Percentiles rank a stretch among this genome's conserved stretches.
phyloP scores from a whole-genome alignment of 441 rosid species.

The Eruca vesicaria region DNA sequence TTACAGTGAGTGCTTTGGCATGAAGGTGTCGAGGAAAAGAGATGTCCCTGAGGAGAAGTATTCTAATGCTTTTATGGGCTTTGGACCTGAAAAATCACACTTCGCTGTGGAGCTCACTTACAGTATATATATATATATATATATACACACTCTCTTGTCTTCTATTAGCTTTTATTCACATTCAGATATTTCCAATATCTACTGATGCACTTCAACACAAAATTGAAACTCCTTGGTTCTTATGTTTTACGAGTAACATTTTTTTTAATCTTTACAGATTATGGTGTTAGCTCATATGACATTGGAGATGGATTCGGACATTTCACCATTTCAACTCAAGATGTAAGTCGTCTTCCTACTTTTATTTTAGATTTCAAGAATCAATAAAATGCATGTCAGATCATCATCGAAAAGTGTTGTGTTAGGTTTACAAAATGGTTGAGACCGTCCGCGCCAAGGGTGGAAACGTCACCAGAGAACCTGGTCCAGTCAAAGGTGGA shows the following conservation, averaged over 20 bases:
- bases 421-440: slow-evolving; percentile 87
- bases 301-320: slow-evolving; percentile 97
- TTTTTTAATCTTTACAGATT: slow-evolving; percentile 49
- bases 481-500: slow-evolving; percentile 98
- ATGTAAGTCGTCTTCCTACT: slow-evolving; percentile 49
- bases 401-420: slow-evolving; percentile 12
- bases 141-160: background rate
- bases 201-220: background rate
- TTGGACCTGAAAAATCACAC: slow-evolving; percentile 79
- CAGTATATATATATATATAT: slow-evolving; percentile 54
- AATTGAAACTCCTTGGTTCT: background rate
- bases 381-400: background rate
- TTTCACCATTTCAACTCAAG: slow-evolving; percentile 85
- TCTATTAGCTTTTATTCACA: background rate
- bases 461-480: slow-evolving; percentile 77
- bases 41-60: slow-evolving; percentile 94
- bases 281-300: slow-evolving; percentile 84
- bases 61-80: slow-evolving; percentile 92
- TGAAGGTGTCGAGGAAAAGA: slow-evolving; percentile 89
- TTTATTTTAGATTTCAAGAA: background rate
- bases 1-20: slow-evolving; percentile 93
- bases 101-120: slow-evolving; percentile 88
- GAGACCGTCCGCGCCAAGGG: slow-evolving; percentile 79
- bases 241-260: background rate
- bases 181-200: background rate